Evolutionary conservation across 306 rosid genomes (phyloP), one percentile per base, ranked within the genome.

Genomic region (Herpetospermum pedunculosum): DNA sequence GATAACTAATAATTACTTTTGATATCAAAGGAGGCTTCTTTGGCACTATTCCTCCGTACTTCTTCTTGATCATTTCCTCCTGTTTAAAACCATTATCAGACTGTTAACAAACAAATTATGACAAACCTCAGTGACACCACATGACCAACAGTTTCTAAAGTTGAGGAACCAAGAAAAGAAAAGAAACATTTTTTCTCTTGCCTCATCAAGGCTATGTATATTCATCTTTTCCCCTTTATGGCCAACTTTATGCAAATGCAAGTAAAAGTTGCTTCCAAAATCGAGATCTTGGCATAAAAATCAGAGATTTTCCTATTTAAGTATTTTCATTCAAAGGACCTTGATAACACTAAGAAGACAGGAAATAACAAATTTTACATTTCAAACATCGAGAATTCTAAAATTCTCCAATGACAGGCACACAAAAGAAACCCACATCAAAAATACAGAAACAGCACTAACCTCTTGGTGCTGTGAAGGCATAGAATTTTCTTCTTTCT

Each of bases 11-110:
- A 74, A 41, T 47, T 77, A 94, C 99, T 94, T 94, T 94, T 63
- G 97, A 94, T 84, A 94, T 94, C 76, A 94, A 84, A 35, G 99
- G 99, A 78, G 91, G 91, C 82, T 91, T 94, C 89, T 57, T 94
- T 62, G 95, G 97, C 50, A 91, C 6, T n/a, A 90, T 72, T 65
- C 99, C 98, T 71, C 98, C 97, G 78, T 91, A 94, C 85, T 91
- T 94, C 49, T 89, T 94, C 95, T 84, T 94, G 46, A 94, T 57
- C 11, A 57, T 83, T 74, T 84, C 90, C 72, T 91, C 97, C 99
- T 91, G 83, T 75, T 46, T 10, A 85, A 50, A 81, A 41, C 79
- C 44, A 82, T 64, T 70, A 83, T 57, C 73, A 64, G 46, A 37
- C 50, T 63, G 50, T 77, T 59, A 70, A 71, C 74, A 29, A 34